A percentile compares a stretch with the other conserved stretches of the same genome.
phyloP scores from a whole-genome alignment of 2,329 filamentous ascomycete species.

The Cryphonectria carpinicola region DNA sequence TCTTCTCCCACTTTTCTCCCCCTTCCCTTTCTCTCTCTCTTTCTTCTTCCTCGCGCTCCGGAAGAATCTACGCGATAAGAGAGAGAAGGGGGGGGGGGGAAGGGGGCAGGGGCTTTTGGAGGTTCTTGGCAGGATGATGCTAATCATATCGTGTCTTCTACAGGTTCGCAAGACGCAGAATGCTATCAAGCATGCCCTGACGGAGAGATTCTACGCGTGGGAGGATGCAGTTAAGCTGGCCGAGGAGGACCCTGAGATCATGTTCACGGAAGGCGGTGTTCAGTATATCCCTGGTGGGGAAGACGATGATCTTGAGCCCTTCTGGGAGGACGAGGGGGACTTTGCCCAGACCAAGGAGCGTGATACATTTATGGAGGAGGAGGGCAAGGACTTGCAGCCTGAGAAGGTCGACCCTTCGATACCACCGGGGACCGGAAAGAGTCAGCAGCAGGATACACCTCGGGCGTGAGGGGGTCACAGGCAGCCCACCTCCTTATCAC shows the following conservation, averaged over 20 bases:
- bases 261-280: constrained; percentile 39
- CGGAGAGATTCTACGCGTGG: constrained; percentile 89
- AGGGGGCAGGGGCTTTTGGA: neutral
- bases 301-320: constrained; percentile 36
- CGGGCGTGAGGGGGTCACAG: constrained; percentile 17
- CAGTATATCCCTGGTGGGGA: constrained; percentile 34
- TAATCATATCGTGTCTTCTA: constrained; percentile 12
- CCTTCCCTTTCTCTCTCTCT: neutral
- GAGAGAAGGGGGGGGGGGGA: too few relatives aligned
- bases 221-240: constrained; percentile 73
- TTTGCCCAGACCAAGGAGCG: constrained; percentile 11
- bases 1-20: neutral
- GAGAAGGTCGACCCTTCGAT: constrained; percentile 27
- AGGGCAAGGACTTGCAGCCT: constrained; percentile 23
- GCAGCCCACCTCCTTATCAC: constrained; percentile 5
- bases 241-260: constrained; percentile 67
- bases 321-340: constrained; percentile 35
- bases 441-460: constrained; percentile 22
- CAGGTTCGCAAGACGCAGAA: constrained; percentile 80
- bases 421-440: constrained; percentile 22
- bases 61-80: neutral
- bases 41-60: neutral
- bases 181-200: constrained; percentile 81
- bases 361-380: constrained; percentile 24
- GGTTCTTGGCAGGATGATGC: neutral